Percentiles rank a stretch among this genome's conserved stretches.
Conservation (phyloP, 805 yeast genomes). For the Hanseniaspora jakobsenii region DNA sequence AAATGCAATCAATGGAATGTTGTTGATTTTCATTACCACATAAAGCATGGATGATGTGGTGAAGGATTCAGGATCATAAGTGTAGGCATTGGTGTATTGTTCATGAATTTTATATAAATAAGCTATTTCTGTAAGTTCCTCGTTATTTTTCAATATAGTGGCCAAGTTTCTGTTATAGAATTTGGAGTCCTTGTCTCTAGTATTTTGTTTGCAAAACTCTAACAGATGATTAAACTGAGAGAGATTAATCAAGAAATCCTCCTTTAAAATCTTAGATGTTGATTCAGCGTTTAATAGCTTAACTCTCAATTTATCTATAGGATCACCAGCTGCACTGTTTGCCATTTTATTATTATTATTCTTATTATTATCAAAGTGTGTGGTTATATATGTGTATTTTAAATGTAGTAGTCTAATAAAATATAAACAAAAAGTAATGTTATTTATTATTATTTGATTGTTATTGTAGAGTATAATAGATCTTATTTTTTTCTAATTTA, state of each 20-base stretch:
- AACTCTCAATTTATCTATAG: conserved; percentile 14
- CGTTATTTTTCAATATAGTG: conserved; percentile 10
- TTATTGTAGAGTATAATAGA: too few species aligned
- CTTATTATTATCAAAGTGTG: too few species aligned
- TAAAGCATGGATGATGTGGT: conserved; percentile 74
- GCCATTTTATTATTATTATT: too few species aligned
- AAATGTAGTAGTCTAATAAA: too few species aligned
- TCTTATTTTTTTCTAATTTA: too few species aligned
- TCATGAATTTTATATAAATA: conserved; percentile 64
- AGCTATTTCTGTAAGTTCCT: conserved; percentile 8
- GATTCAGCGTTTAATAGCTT: conserved; percentile 6
- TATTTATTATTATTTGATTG: too few species aligned
- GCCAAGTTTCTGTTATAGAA: conserved; percentile 6
- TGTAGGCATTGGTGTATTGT: conserved; percentile 67
- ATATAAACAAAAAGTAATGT: too few species aligned
- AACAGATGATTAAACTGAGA: conserved; percentile 6
- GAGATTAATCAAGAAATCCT: conserved; percentile 11
- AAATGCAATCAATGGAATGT: conserved; percentile 73
- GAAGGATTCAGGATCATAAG: conserved; percentile 82
- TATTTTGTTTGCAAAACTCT: conserved; percentile 14
- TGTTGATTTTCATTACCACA: conserved; percentile 66
- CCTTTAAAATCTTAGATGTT: conserved; percentile 12
- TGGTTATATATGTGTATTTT: too few species aligned
- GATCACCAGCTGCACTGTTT: too few species aligned
- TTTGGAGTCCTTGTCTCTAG: conserved; percentile 7